phyloP scores from a whole-genome alignment of 495 filamentous ascomycete species.

The Tuber indicum region DNA sequence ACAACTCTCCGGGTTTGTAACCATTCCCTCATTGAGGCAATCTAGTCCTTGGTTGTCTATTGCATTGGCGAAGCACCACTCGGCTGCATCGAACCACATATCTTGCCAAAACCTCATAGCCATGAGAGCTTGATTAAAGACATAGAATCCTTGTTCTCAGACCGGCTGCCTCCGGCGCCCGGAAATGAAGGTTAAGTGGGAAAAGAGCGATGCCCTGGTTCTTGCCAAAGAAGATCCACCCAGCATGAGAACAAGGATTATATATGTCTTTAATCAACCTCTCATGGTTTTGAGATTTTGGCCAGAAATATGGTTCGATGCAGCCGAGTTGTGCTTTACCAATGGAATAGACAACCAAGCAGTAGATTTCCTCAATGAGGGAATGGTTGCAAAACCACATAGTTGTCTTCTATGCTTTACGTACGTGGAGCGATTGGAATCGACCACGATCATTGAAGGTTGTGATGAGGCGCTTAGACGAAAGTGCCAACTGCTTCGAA shows the following conservation, averaged over 20 bases:
- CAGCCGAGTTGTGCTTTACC: slow-evolving; percentile 82
- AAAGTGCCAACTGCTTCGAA: slow-evolving; percentile 67
- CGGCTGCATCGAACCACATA: slow-evolving; percentile 89
- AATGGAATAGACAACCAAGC: slow-evolving; percentile 61
- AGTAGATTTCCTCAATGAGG: slow-evolving; percentile 64
- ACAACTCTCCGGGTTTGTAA: slow-evolving; percentile 89
- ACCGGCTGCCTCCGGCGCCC: too few species aligned
- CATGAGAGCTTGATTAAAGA: slow-evolving; percentile 92
- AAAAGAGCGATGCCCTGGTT: slow-evolving; percentile 83
- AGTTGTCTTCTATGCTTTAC: slow-evolving; percentile 84
- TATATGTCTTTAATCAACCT: slow-evolving; percentile 90
- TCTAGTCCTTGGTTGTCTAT: slow-evolving; percentile 55
- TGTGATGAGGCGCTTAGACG: slow-evolving; percentile 61
- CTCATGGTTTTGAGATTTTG: slow-evolving; percentile 88
- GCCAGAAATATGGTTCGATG: slow-evolving; percentile 93
- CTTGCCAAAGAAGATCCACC: slow-evolving; percentile 68
- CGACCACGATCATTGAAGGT: slow-evolving; percentile 60
- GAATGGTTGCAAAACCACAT: slow-evolving; percentile 84
- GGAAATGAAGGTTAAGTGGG: too few species aligned
- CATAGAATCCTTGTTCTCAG: slow-evolving; percentile 74
- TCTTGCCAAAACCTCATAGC: slow-evolving; percentile 86
- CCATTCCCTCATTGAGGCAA: slow-evolving; percentile 72
- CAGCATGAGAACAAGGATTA: slow-evolving; percentile 65
- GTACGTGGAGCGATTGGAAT: slow-evolving; percentile 76
- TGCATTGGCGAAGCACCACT: slow-evolving; percentile 81